Percentiles rank a stretch among this genome's conserved stretches.
Conservation (phyloP, 345 rosid genomes). For the Salix caprea region DNA sequence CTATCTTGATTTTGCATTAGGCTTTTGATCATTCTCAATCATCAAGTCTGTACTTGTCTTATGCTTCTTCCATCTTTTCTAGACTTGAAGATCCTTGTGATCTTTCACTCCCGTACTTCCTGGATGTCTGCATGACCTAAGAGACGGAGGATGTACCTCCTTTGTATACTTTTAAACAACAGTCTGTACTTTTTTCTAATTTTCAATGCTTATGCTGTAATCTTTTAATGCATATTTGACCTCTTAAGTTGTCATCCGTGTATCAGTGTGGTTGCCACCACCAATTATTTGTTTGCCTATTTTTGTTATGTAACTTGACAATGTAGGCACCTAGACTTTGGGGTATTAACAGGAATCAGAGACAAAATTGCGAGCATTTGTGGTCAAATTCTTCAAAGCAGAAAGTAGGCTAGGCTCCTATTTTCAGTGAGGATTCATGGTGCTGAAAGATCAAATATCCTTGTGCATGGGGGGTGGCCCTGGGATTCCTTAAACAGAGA, state of each 20-base stretch:
- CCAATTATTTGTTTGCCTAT: background rate
- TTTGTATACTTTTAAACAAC: slow-evolving; percentile 8
- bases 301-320: background rate
- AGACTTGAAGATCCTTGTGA: slow-evolving; percentile 6
- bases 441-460: background rate
- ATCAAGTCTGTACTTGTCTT: slow-evolving; percentile 9
- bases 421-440: background rate
- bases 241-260: background rate
- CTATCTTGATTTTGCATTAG: slow-evolving; percentile 8
- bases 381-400: slow-evolving; percentile 4
- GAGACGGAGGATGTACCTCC: slow-evolving; percentile 10
- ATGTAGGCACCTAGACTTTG: background rate
- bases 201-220: background rate
- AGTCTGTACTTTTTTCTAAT: slow-evolving; percentile 5
- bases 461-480: background rate
- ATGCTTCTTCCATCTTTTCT: background rate
- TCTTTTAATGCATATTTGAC: background rate
- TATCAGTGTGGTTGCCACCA: background rate
- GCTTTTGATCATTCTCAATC: slow-evolving; percentile 4
- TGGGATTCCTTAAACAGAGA: background rate
- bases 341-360: background rate
- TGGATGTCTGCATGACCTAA: slow-evolving; percentile 16
- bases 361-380: slow-evolving; percentile 2
- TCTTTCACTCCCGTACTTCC: slow-evolving; percentile 2
- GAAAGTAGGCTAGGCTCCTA: background rate